These are phyloP conservation scores for Xylariaceae sp. DNA, from an alignment of 2,329 filamentous ascomycete genomes.

Conservation along the genomic window DNA sequence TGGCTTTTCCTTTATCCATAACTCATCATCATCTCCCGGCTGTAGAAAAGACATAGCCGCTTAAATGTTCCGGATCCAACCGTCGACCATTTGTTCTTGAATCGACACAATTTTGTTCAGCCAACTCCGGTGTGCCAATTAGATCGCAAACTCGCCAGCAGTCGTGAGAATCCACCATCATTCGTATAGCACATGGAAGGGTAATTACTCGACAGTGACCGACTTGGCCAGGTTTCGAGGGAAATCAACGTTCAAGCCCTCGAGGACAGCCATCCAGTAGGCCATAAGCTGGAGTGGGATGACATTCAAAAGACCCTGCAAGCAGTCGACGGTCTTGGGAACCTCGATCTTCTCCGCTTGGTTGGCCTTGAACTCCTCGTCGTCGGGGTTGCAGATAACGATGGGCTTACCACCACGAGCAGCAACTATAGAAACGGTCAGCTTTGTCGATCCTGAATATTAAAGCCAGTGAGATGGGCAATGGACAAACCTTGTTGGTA, in stretches of 20 bases:
- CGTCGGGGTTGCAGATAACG: slow-evolving; percentile 91
- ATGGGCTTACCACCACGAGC: slow-evolving; percentile 94
- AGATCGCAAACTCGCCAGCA: slow-evolving; percentile 11
- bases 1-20: too few relatives aligned
- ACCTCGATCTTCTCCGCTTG: slow-evolving; percentile 98
- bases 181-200: neutral
- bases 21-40: too few relatives aligned
- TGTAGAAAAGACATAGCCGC: slow-evolving; percentile 4
- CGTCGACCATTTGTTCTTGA: slow-evolving; percentile 7
- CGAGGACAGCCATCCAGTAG: slow-evolving; percentile 96
- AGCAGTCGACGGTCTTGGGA: slow-evolving; percentile 87
- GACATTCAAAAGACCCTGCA: slow-evolving; percentile 97
- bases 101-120: slow-evolving; percentile 16
- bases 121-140: slow-evolving; percentile 18
- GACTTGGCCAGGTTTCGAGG: slow-evolving; percentile 98
- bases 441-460: slow-evolving; percentile 2
- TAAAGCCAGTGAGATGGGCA: neutral
- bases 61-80: slow-evolving; percentile 18
- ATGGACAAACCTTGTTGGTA: slow-evolving; percentile 83
- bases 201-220: slow-evolving; percentile 87
- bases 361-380: slow-evolving; percentile 82
- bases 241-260: slow-evolving; percentile 97
- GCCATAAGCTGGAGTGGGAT: slow-evolving; percentile 96
- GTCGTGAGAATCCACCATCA: slow-evolving; percentile 1
- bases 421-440: slow-evolving; percentile 62